Conservation (phyloP, 2,329 filamentous ascomycete genomes). For the Pseudohalonectria lignicola region DNA sequence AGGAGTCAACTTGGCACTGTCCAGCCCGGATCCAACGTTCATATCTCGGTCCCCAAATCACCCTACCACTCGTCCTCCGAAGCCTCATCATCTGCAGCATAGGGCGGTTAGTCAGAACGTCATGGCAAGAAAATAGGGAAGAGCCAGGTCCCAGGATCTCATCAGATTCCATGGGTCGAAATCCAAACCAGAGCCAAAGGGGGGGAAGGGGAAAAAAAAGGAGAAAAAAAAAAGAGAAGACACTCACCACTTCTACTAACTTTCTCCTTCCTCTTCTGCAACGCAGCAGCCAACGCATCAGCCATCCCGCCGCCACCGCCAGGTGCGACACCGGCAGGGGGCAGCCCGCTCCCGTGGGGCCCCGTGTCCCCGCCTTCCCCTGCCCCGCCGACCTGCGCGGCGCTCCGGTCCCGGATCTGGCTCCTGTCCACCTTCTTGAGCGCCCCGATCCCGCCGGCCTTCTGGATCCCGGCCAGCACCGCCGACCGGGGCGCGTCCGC, state of each 20-base stretch:
- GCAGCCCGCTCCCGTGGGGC: conserved; percentile 37
- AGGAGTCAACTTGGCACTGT: too few relatives aligned
- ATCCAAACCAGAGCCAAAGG: neutral
- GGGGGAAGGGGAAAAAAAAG: neutral
- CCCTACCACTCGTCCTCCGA: neutral
- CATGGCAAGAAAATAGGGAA: neutral
- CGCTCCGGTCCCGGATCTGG: conserved; percentile 63
- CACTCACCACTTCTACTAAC: conserved; percentile 88
- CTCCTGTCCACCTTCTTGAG: conserved; percentile 66
- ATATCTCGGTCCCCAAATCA: too few relatives aligned
- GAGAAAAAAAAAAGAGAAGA: conserved; percentile 4
- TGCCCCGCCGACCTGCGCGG: conserved; percentile 40
- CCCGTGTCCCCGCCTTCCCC: conserved; percentile 33
- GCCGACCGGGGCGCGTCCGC: conserved; percentile 41
- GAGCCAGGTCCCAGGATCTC: neutral
- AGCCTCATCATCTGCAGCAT: neutral
- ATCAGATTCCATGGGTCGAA: neutral
- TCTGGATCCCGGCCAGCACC: conserved; percentile 62
- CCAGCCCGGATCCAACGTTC: too few relatives aligned
- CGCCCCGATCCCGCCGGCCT: conserved; percentile 52
- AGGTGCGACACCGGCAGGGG: conserved; percentile 39
- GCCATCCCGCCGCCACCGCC: conserved; percentile 58
- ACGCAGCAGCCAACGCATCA: conserved; percentile 66
- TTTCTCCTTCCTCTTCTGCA: conserved; percentile 82
- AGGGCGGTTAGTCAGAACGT: too few relatives aligned